phyloP scores from a whole-genome alignment of 2,329 filamentous ascomycete species.

The Didymella sp. region DNA sequence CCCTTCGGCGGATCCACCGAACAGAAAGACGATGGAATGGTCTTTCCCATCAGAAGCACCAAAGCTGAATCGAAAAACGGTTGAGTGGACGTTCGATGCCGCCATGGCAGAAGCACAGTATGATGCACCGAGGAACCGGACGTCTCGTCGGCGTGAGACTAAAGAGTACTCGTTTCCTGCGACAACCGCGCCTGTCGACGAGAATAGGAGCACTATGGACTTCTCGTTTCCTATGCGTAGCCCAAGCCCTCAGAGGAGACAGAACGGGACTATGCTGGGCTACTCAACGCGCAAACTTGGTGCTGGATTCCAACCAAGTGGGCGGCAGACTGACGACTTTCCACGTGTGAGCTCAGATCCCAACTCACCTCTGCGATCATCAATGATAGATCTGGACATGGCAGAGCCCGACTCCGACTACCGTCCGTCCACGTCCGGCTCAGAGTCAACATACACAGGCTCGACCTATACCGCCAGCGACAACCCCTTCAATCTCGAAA shows the following conservation, averaged over 20 bases:
- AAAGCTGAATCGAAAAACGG: conserved; percentile 52
- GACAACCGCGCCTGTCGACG: conserved; percentile 22
- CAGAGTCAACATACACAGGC: conserved; percentile 44
- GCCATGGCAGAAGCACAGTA: conserved; percentile 52
- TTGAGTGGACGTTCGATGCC: conserved; percentile 58
- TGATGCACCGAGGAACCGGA: conserved; percentile 40
- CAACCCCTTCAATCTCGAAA: conserved; percentile 60
- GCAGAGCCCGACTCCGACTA: conserved; percentile 49
- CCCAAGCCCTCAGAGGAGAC: conserved; percentile 30
- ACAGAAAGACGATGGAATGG: conserved; percentile 56
- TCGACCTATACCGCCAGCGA: conserved; percentile 50
- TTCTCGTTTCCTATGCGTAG: conserved; percentile 47
- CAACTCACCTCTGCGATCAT: conserved; percentile 47
- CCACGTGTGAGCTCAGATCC: conserved; percentile 45
- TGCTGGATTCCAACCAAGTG: conserved; percentile 48
- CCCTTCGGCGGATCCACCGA: conserved; percentile 40
- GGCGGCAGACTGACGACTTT: conserved; percentile 53
- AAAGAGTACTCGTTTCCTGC: conserved; percentile 42
- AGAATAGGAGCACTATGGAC: conserved; percentile 45
- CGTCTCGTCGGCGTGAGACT: conserved; percentile 43
- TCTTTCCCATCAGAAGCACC: conserved; percentile 52
- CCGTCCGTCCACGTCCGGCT: conserved; percentile 54
- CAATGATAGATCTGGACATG: conserved; percentile 55
- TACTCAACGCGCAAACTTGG: conserved; percentile 40
- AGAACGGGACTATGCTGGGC: conserved; percentile 14